A percentile compares a stretch with the other conserved stretches of the same genome.
Conservation (phyloP, 768 basidiomycete genomes). For the Pleurotus platypus region DNA sequence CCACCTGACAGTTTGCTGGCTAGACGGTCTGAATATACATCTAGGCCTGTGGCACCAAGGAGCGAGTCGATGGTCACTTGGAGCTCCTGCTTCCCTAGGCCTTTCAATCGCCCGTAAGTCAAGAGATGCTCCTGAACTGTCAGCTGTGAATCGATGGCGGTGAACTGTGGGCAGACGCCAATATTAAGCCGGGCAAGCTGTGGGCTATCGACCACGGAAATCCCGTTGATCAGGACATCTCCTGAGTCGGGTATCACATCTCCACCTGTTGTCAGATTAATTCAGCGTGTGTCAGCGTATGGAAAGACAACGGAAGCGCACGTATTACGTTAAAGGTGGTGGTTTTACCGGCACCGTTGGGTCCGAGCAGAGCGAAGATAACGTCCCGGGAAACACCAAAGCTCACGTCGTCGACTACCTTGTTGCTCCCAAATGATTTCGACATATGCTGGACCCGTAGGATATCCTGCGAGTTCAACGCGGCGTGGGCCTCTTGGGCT, state of each 20-base stretch:
- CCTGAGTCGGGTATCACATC: constrained; percentile 65
- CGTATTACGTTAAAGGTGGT: constrained; percentile 81
- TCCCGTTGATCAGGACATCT: constrained; percentile 64
- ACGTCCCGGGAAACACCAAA: constrained; percentile 62
- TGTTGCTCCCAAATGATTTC: constrained; percentile 53
- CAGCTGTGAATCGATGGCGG: constrained; percentile 74
- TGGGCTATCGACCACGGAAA: constrained; percentile 63
- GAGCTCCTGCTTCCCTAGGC: constrained; percentile 47
- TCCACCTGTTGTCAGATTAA: constrained; percentile 42
- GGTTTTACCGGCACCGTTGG: constrained; percentile 83
- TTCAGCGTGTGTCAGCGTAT: neutral
- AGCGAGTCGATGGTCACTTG: constrained; percentile 51
- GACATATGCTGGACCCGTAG: constrained; percentile 61
- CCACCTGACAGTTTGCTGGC: constrained; percentile 77
- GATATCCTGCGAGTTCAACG: constrained; percentile 46
- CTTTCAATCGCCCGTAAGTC: constrained; percentile 74
- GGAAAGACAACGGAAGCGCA: constrained; percentile 16
- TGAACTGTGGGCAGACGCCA: constrained; percentile 84
- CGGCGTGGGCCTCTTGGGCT: constrained; percentile 44
- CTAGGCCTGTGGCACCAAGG: constrained; percentile 54
- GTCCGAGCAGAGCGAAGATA: constrained; percentile 72
- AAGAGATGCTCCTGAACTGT: constrained; percentile 75
- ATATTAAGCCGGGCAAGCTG: constrained; percentile 62
- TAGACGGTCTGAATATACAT: constrained; percentile 61
- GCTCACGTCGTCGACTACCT: constrained; percentile 71